Conservation (phyloP, 108 stramenopile genomes). For the Hondaea fermentalgiana region DNA sequence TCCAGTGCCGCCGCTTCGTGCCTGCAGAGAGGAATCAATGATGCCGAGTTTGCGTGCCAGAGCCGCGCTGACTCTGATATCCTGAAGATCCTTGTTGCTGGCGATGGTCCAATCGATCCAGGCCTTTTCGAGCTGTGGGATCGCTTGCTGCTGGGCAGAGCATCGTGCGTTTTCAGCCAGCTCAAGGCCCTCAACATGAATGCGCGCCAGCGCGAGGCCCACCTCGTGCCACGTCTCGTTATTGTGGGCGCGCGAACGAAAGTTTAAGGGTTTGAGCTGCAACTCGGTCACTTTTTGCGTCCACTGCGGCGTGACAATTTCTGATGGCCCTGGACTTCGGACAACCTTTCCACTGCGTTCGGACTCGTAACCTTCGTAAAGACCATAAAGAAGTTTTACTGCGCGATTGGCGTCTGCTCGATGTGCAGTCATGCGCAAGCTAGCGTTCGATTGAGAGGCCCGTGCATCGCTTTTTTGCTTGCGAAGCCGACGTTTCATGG, state of each 20-base stretch:
- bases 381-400: not conserved
- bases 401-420: not conserved
- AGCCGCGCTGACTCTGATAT: too few species aligned
- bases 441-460: not conserved
- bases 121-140: not conserved
- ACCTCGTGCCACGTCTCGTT: not conserved
- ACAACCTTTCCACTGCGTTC: not conserved
- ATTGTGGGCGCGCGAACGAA: not conserved
- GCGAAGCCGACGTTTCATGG: not conserved
- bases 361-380: conserved; percentile 9
- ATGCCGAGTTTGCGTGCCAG: not conserved
- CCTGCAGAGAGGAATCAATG: not conserved
- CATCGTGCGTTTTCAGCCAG: not conserved
- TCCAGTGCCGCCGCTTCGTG: too few species aligned
- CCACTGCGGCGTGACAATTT: not conserved
- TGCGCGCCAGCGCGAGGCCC: not conserved
- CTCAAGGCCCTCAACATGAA: not conserved
- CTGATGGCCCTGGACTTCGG: not conserved
- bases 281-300: not conserved
- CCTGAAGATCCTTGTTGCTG: not conserved
- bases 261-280: not conserved
- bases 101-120: conserved; percentile 10
- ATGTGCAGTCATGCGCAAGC: not conserved
- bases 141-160: not conserved
- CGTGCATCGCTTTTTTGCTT: not conserved